Evolutionary conservation across 1,139 yeast genomes (phyloP).

Genomic region (Scheffersomyces stambukii): DNA sequence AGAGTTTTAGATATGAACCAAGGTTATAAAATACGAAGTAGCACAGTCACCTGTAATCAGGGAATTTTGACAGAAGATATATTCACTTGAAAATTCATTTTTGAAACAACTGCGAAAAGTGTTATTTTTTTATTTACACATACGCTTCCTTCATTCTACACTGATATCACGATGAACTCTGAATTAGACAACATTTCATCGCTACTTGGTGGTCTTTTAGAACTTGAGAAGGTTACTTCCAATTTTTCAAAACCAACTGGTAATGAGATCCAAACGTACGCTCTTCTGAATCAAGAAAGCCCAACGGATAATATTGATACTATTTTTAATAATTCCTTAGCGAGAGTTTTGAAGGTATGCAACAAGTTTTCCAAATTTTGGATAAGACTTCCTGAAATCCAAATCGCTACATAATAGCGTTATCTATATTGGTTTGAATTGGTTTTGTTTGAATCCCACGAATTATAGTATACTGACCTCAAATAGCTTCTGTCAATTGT

Average conservation of each 20-base stretch:
- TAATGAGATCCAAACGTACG: neutral
- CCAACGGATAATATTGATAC: too few relatives aligned
- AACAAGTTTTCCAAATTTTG: too few relatives aligned
- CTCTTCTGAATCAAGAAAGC: too few relatives aligned
- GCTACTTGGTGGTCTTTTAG: conserved; percentile 2
- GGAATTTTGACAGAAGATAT: conserved; percentile 13
- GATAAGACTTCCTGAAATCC: too few relatives aligned
- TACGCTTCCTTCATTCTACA: neutral
- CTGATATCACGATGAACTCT: conserved; percentile 4
- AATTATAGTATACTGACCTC: too few relatives aligned
- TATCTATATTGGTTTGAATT: too few relatives aligned
- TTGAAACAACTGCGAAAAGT: neutral
- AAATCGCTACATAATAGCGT: too few relatives aligned
- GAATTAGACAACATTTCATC: conserved; percentile 4
- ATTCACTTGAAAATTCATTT: conserved; percentile 4
- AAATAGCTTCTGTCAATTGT: too few relatives aligned
- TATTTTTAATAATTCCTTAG: too few relatives aligned
- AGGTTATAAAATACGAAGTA: conserved; percentile 5
- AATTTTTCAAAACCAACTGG: conserved; percentile 1
- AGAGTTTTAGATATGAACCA: neutral
- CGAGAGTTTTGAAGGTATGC: too few relatives aligned
- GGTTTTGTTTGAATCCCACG: too few relatives aligned
- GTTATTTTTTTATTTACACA: neutral
- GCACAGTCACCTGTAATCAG: conserved; percentile 4
- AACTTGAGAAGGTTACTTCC: conserved; percentile 4